Evolutionary conservation across 2,329 filamentous ascomycete genomes (phyloP).

Genomic region (Gnomoniopsis smithogilvyi): DNA sequence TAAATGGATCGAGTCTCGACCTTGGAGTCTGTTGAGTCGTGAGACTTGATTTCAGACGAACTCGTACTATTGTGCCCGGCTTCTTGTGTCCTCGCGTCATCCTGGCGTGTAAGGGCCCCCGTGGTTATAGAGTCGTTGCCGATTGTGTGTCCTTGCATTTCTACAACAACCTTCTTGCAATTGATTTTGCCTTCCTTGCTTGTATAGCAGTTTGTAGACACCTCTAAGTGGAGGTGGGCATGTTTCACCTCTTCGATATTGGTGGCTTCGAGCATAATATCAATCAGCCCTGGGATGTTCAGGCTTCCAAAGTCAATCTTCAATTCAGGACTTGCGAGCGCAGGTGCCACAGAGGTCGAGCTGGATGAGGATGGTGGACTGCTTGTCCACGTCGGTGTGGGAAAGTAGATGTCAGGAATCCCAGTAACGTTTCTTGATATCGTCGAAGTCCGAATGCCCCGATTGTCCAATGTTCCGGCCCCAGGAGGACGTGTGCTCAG

Average conservation of each 20-base stretch:
- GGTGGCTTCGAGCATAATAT: slow-evolving; percentile 1
- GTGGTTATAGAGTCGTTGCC: neutral
- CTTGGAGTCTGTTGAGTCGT: too few species aligned
- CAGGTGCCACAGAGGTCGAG: neutral
- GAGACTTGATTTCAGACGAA: too few species aligned
- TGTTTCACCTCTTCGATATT: slow-evolving; percentile 1
- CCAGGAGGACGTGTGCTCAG: neutral
- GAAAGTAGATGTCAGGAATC: neutral
- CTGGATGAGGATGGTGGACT: too few species aligned
- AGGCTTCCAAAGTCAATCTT: neutral
- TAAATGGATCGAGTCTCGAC: too few species aligned
- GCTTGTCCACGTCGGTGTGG: neutral
- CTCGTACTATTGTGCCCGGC: too few species aligned
- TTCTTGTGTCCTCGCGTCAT: neutral
- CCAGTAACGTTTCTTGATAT: neutral
- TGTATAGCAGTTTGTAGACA: neutral
- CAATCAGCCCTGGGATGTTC: neutral
- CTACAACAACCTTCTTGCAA: neutral
- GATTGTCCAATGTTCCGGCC: neutral
- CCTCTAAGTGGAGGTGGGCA: neutral
- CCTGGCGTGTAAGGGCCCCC: neutral
- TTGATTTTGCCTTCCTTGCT: neutral
- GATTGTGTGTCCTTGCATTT: neutral
- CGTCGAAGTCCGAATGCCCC: neutral
- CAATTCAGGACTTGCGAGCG: neutral